Conservation (phyloP, 1,139 yeast genomes). For the Geotrichum citri-aurantii region DNA sequence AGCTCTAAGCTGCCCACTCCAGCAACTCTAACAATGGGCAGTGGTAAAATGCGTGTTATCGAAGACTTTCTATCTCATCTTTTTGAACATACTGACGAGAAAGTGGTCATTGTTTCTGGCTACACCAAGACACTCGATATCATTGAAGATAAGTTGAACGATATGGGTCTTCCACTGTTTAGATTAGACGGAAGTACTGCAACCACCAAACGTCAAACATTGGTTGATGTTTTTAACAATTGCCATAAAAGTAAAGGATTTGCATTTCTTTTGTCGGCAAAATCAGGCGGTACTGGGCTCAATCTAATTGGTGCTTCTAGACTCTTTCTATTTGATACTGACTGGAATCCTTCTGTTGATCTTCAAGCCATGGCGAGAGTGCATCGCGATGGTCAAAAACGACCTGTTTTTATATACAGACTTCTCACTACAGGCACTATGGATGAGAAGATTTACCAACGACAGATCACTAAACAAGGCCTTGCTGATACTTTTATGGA, state of each 20-base stretch:
- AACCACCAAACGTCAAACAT: slow-evolving; percentile 52
- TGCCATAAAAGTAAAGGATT: slow-evolving; percentile 42
- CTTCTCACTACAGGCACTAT: slow-evolving; percentile 71
- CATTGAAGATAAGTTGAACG: slow-evolving; percentile 52
- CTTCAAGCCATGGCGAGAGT: slow-evolving; percentile 94
- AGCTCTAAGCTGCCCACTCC: slow-evolving; percentile 13
- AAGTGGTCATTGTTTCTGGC: slow-evolving; percentile 81
- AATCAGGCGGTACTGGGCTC: slow-evolving; percentile 92
- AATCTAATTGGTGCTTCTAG: slow-evolving; percentile 89
- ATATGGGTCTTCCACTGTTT: slow-evolving; percentile 47
- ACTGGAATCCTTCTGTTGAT: slow-evolving; percentile 93
- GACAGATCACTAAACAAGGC: slow-evolving; percentile 84
- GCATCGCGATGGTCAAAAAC: slow-evolving; percentile 86
- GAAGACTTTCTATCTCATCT: slow-evolving; percentile 30
- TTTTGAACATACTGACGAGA: slow-evolving; percentile 47
- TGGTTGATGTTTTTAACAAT: slow-evolving; percentile 67
- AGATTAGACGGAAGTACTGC: slow-evolving; percentile 87
- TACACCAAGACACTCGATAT: slow-evolving; percentile 84
- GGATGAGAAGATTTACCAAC: slow-evolving; percentile 89
- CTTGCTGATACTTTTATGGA: slow-evolving; percentile 76
- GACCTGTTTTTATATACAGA: slow-evolving; percentile 76
- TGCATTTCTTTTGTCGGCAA: slow-evolving; percentile 76
- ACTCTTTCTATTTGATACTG: slow-evolving; percentile 76
- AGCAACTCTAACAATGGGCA: slow-evolving; percentile 16
- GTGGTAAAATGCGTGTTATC: slow-evolving; percentile 38